Evolutionary conservation across 1,284 basidiomycete species (phyloP), one percentile per base, ranked within the genome.

Genomic region (Ganoderma multipileum): DNA sequence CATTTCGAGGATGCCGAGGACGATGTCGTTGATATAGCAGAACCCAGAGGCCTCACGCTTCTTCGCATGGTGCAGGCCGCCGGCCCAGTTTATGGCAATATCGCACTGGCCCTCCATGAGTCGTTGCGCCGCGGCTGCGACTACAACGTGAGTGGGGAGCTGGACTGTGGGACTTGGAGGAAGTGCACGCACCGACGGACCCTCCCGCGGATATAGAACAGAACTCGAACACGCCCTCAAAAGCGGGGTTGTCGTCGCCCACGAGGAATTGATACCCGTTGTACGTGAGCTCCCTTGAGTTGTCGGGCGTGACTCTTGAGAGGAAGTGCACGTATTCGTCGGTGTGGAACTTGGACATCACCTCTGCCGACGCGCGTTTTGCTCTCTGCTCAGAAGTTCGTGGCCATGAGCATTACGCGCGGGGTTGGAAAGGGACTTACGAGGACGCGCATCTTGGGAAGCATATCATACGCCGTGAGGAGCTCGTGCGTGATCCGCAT

Each of bases 21-120:
- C 95, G 77, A 97, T 98, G 80, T 97, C 96, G 81, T 99, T 99
- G 80, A 98, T 91, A 82, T 98, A 99, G 85, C 97, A 99, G 83
- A 99, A 98, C 14, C 96, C 96, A 26, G 92, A 94, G 0, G 97
- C 97, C 82, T 98, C 97, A 64, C 94, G 89, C 81, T 99, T 99
- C 82, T 99, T 99, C 39, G 97, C 98, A 79, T 99, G 97, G 82
- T 99, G 97, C 12, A 99, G 85, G 0, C 97, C 97, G 14, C 97
- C 97, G 0, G 96, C 95, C 97, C 97, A 99, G 82, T 99, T 99
- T 75, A 99, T 95, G 0, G 93, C 94, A 64, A 99, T 95, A 80
- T 99, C 97, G 3, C 95, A 86, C 4, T 92, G 86, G 1, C 96
- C 96, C 18, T 88, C 88, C 68, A 94, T 89, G 66, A 99, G 85